Evolutionary conservation across 306 rosid genomes (phyloP).

Genomic region (Prunus mume): DNA sequence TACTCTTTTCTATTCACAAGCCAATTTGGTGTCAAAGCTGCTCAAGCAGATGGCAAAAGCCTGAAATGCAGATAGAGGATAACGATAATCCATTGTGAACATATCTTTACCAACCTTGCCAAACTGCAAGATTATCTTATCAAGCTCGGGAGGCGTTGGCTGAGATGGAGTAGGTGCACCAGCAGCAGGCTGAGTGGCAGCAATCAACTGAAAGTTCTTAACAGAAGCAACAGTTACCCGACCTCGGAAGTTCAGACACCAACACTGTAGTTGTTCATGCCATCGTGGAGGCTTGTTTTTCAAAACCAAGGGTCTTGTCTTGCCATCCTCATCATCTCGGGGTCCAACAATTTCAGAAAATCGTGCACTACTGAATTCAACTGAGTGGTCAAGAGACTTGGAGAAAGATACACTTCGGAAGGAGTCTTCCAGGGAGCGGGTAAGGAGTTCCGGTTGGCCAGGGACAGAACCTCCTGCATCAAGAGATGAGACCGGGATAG

Average conservation of each 20-base stretch:
- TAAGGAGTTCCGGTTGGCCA: conserved; percentile 70
- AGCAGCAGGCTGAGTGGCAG: conserved; percentile 65
- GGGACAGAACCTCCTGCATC: conserved; percentile 71
- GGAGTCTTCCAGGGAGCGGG: conserved; percentile 63
- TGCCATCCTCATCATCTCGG: conserved; percentile 27
- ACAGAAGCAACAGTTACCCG: conserved; percentile 85
- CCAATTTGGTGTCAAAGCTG: conserved; percentile 28
- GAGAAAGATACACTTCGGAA: conserved; percentile 53
- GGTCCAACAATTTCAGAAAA: conserved; percentile 65
- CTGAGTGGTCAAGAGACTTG: conserved; percentile 26
- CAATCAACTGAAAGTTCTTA: conserved; percentile 83
- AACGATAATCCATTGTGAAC: conserved; percentile 91
- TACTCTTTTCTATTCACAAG: conserved; percentile 61
- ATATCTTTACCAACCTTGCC: conserved; percentile 84
- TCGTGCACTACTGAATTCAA: conserved; percentile 74
- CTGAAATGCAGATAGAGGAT: conserved; percentile 84
- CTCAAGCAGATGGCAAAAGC: conserved; percentile 86
- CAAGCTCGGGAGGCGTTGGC: conserved; percentile 66
- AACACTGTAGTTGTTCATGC: conserved; percentile 85
- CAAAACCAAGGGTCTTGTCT: conserved; percentile 56
- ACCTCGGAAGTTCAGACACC: conserved; percentile 90
- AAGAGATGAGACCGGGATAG: conserved; percentile 74
- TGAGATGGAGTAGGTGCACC: conserved; percentile 60
- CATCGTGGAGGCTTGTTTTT: conserved; percentile 91
- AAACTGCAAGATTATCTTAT: conserved; percentile 77